A percentile compares a stretch with the other conserved stretches of the same genome.
phyloP scores from a whole-genome alignment of 768 basidiomycete species.

The Neoboletus magnificus region DNA sequence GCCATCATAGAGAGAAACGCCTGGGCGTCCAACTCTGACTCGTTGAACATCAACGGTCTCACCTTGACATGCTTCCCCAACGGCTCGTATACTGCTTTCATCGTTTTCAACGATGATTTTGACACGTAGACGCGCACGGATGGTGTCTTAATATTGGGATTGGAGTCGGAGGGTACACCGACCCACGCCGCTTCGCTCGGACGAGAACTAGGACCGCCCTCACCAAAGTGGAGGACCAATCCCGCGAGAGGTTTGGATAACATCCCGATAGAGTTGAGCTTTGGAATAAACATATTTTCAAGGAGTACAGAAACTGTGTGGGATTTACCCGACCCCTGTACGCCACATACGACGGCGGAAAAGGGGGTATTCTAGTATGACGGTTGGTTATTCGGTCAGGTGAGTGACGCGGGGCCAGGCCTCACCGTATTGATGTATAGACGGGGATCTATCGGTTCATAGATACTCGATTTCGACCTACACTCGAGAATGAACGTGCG shows the following conservation, averaged over 20 bases:
- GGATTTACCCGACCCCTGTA: slow-evolving; percentile 71
- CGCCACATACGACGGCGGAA: slow-evolving; percentile 66
- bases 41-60: slow-evolving; percentile 49
- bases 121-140: slow-evolving; percentile 50
- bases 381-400: not conserved
- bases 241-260: slow-evolving; percentile 53
- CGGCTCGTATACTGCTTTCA: slow-evolving; percentile 48
- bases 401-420: not conserved
- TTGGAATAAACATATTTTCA: slow-evolving; percentile 61
- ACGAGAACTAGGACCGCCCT: slow-evolving; percentile 50
- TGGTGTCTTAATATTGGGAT: slow-evolving; percentile 30
- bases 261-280: slow-evolving; percentile 44
- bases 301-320: slow-evolving; percentile 65
- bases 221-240: slow-evolving; percentile 62
- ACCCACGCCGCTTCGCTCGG: slow-evolving; percentile 67
- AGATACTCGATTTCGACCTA: slow-evolving; percentile 29
- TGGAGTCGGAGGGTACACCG: slow-evolving; percentile 29
- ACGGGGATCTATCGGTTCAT: slow-evolving; percentile 41
- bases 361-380: slow-evolving; percentile 58
- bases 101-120: slow-evolving; percentile 52
- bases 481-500: slow-evolving; percentile 6
- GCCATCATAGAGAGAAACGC: slow-evolving; percentile 73
- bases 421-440: slow-evolving; percentile 63
- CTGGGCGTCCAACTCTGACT: slow-evolving; percentile 58
- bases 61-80: slow-evolving; percentile 46